Conservation (phyloP, 768 basidiomycete species). For the Pleurotus tuber-regium region DNA sequence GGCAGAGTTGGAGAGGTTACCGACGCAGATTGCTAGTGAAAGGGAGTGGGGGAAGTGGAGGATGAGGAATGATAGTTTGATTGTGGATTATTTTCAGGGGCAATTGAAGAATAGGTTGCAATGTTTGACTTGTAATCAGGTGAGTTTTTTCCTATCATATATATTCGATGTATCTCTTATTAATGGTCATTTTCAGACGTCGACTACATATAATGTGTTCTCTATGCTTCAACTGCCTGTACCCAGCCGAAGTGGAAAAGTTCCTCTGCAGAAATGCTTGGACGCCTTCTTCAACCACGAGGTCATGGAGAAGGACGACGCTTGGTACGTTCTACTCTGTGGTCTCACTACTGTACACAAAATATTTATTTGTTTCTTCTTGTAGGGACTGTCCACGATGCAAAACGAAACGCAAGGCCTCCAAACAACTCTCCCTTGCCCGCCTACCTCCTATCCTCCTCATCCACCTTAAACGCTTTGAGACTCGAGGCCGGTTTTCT, state of each 20-base stretch:
- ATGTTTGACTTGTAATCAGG: conserved; percentile 89
- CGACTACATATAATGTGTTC: conserved; percentile 95
- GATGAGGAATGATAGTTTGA: conserved; percentile 86
- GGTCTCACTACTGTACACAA: not conserved
- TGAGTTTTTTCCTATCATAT: conserved; percentile 26
- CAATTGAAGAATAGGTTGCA: conserved; percentile 90
- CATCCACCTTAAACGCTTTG: conserved; percentile 92
- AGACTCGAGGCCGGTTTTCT: conserved; percentile 86
- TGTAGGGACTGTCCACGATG: conserved; percentile 92
- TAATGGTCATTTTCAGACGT: conserved; percentile 59
- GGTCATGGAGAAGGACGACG: conserved; percentile 88
- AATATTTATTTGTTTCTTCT: conserved; percentile 1
- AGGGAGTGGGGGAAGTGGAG: conserved; percentile 92
- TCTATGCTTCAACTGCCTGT: conserved; percentile 94
- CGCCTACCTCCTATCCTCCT: conserved; percentile 91
- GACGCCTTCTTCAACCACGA: conserved; percentile 91
- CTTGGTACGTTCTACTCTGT: conserved; percentile 57
- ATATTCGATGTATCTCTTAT: conserved; percentile 4
- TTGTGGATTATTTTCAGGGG: conserved; percentile 97
- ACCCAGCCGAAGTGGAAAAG: conserved; percentile 56
- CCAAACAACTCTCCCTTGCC: conserved; percentile 85
- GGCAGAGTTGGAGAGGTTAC: conserved; percentile 82
- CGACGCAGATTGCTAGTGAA: conserved; percentile 85
- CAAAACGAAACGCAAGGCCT: conserved; percentile 82
- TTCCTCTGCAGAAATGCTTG: conserved; percentile 77